Evolutionary conservation across 2,329 filamentous ascomycete species (phyloP).

Genomic region (Meredithiella fracta): DNA sequence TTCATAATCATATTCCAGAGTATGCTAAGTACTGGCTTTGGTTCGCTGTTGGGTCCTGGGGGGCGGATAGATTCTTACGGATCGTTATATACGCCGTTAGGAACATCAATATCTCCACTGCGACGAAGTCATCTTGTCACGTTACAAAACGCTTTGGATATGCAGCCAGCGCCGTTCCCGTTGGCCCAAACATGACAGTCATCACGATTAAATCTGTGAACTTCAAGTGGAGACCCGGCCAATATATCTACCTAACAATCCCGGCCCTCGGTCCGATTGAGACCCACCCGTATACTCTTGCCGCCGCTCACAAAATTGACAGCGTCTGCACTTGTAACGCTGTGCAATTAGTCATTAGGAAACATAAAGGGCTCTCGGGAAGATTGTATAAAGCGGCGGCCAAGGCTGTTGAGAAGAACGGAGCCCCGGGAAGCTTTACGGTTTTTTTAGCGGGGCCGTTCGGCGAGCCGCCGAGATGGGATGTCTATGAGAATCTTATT

Average conservation of each 20-base stretch:
- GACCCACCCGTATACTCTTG: constrained; percentile 45
- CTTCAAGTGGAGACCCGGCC: constrained; percentile 41
- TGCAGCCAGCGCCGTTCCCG: constrained; percentile 29
- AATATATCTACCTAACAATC: constrained; percentile 45
- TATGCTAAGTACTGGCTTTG: constrained; percentile 46
- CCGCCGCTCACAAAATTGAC: constrained; percentile 34
- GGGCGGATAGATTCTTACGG: constrained; percentile 43
- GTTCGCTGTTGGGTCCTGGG: constrained; percentile 46
- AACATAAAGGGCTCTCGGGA: constrained; percentile 40
- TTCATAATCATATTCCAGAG: constrained; percentile 45
- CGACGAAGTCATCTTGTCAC: constrained; percentile 25
- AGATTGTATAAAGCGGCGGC: constrained; percentile 32
- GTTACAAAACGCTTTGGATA: constrained; percentile 36
- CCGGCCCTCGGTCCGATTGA: constrained; percentile 37
- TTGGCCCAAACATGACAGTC: constrained; percentile 37
- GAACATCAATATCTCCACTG: constrained; percentile 28
- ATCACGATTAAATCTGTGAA: constrained; percentile 43
- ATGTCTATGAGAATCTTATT: constrained; percentile 42
- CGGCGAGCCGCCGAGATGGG: constrained; percentile 37
- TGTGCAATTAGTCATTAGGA: constrained; percentile 40
- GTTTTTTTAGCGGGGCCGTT: constrained; percentile 40
- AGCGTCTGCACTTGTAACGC: constrained; percentile 41
- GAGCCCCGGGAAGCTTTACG: constrained; percentile 21
- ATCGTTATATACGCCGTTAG: constrained; percentile 32
- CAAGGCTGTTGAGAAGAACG: constrained; percentile 21